Conservation (phyloP, 306 rosid genomes). For the Dalbergia oliveri region DNA sequence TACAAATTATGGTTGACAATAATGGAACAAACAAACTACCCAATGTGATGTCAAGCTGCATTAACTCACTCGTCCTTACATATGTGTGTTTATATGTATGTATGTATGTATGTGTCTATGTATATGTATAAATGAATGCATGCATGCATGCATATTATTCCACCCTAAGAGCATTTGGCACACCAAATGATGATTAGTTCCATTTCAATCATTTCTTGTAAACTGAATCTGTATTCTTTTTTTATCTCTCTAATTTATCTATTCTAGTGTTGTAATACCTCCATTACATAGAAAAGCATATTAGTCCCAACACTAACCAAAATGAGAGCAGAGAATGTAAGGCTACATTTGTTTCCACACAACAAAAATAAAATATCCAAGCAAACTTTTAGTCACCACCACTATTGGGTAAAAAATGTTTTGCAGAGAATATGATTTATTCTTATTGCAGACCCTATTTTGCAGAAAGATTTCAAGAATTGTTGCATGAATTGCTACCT, state of each 20-base stretch:
- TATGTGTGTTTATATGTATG: background rate
- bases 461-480: constrained; percentile 17
- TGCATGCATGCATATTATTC: background rate
- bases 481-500: background rate
- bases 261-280: constrained; percentile 5
- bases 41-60: background rate
- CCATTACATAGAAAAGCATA: background rate
- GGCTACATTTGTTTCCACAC: background rate
- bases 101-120: no score
- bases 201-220: constrained; percentile 2
- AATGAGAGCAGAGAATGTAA: constrained; percentile 4
- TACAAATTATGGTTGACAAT: no score
- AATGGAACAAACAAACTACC: background rate
- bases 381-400: constrained; percentile 6
- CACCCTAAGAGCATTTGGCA: background rate
- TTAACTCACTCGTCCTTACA: background rate
- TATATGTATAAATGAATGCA: background rate
- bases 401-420: background rate
- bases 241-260: background rate
- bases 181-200: background rate
- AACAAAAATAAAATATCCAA: background rate
- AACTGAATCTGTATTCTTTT: constrained; percentile 4
- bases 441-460: constrained; percentile 16
- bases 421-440: constrained; percentile 13
- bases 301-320: background rate